These are phyloP conservation scores for Sicyos edulis DNA, from an alignment of 306 rosid genomes.

Conservation along the genomic window DNA sequence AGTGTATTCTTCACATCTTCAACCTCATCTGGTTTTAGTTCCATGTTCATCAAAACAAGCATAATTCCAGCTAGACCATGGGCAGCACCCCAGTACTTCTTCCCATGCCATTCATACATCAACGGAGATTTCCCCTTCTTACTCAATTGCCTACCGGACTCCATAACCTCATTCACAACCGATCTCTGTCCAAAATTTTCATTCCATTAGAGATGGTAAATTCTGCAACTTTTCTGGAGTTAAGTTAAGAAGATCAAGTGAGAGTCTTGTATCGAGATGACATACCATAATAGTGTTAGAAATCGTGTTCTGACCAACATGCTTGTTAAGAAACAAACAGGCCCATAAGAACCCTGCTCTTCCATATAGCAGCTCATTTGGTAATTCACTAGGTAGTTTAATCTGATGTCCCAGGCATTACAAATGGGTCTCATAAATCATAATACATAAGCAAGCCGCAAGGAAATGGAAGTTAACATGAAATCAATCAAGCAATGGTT, in stretches of 20 bases:
- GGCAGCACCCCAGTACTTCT: conserved; percentile 94
- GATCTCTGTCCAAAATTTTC: conserved; percentile 40
- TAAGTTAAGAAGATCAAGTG: conserved; percentile 9
- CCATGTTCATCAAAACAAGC: conserved; percentile 71
- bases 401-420: conserved; percentile 42
- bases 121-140: conserved; percentile 53
- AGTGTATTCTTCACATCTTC: conserved; percentile 72
- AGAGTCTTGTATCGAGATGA: not conserved
- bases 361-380: conserved; percentile 72
- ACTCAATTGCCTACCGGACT: conserved; percentile 55
- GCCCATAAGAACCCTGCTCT: conserved; percentile 80
- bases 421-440: conserved; percentile 2
- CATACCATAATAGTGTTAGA: conserved; percentile 44
- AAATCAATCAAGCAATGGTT: not conserved
- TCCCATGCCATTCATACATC: conserved; percentile 93
- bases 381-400: conserved; percentile 48
- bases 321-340: conserved; percentile 65
- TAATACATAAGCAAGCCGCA: conserved; percentile 4
- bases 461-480: not conserved
- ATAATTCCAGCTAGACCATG: conserved; percentile 86
- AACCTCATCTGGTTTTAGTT: conserved; percentile 65
- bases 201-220: conserved; percentile 12
- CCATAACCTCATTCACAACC: conserved; percentile 54
- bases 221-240: not conserved
- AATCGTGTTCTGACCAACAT: conserved; percentile 50